phyloP scores from a whole-genome alignment of 116 monocot genomes.

The Posidonia oceanica region DNA sequence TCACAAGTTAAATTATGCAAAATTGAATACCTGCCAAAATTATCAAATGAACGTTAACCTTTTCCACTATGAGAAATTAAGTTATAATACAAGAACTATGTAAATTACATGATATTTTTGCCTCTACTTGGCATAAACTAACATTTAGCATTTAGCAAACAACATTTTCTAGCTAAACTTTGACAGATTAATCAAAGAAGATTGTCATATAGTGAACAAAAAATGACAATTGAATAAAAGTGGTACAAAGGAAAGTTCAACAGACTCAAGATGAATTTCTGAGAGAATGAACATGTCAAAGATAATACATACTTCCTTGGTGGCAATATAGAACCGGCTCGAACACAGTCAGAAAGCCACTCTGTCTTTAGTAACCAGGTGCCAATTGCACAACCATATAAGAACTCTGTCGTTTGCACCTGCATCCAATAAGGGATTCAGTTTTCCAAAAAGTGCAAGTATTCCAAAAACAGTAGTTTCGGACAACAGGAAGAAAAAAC shows the following conservation, averaged over 20 bases:
- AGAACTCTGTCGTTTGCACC: slow-evolving; percentile 67
- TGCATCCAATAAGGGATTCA: slow-evolving; percentile 10
- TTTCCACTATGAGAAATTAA: too few relatives aligned
- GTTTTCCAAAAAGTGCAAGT: too few relatives aligned
- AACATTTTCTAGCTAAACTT: too few relatives aligned
- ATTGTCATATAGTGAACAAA: too few relatives aligned
- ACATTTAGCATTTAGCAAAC: too few relatives aligned
- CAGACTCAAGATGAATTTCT: background rate
- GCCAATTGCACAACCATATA: slow-evolving; percentile 81
- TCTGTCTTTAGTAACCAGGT: slow-evolving; percentile 42
- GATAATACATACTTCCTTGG: slow-evolving; percentile 45
- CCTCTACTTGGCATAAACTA: too few relatives aligned
- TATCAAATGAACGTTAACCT: background rate
- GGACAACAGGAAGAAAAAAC: too few relatives aligned
- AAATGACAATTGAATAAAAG: too few relatives aligned
- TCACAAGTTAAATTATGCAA: slow-evolving; percentile 13
- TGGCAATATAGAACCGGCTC: slow-evolving; percentile 34
- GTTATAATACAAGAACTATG: too few relatives aligned
- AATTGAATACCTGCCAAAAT: slow-evolving; percentile 36
- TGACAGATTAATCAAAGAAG: too few relatives aligned
- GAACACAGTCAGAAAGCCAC: slow-evolving; percentile 57
- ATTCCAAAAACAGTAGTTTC: too few relatives aligned
- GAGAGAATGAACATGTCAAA: background rate
- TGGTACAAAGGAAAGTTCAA: background rate
- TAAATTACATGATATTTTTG: too few relatives aligned